phyloP scores from a whole-genome alignment of 306 rosid genomes.

The Castanea crenata region DNA sequence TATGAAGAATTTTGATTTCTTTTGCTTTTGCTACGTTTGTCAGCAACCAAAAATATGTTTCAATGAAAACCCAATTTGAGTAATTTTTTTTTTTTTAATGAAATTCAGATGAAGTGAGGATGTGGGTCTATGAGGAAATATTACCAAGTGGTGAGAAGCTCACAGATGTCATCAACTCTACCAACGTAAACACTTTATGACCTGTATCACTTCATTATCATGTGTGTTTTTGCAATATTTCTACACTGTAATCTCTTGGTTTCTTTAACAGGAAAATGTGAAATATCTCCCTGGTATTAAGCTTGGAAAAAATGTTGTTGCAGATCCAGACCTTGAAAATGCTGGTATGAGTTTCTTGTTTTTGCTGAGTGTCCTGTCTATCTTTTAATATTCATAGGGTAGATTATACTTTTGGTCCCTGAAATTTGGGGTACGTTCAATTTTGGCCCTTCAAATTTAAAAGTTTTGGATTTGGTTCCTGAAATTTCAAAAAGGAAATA shows the following conservation, averaged over 20 bases:
- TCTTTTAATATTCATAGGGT: background rate
- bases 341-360: slow-evolving; percentile 49
- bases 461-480: too few relatives aligned
- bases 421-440: too few relatives aligned
- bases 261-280: slow-evolving; percentile 70
- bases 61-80: slow-evolving; percentile 5
- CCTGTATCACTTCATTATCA: slow-evolving; percentile 7
- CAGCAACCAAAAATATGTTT: background rate
- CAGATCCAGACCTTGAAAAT: slow-evolving; percentile 74
- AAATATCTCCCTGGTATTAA: slow-evolving; percentile 86
- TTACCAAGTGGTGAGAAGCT: slow-evolving; percentile 78
- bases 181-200: slow-evolving; percentile 54
- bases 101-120: slow-evolving; percentile 78
- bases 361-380: background rate
- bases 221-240: slow-evolving; percentile 1
- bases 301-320: slow-evolving; percentile 85
- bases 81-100: background rate
- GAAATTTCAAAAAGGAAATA: too few relatives aligned
- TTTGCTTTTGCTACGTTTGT: background rate
- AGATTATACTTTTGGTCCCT: too few relatives aligned
- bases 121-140: slow-evolving; percentile 93
- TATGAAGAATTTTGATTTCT: background rate
- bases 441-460: too few relatives aligned
- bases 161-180: slow-evolving; percentile 68
- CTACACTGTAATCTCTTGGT: slow-evolving; percentile 5